Conservation (phyloP, 208 protist genomes). For the Trypanosoma rangeli region DNA sequence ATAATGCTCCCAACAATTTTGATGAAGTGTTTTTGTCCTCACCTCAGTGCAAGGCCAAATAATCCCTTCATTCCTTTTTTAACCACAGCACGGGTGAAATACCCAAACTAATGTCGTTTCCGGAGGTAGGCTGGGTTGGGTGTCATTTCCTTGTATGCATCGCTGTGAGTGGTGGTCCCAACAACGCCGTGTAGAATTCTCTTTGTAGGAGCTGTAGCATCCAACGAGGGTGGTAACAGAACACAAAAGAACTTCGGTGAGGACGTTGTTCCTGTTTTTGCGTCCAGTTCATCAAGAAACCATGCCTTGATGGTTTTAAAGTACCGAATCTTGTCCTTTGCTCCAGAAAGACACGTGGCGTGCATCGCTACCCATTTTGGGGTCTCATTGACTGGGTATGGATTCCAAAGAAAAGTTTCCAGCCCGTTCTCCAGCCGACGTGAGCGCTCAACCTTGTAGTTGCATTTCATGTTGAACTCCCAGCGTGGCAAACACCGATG, state of each 20-base stretch:
- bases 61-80: no score
- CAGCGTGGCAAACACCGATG: constrained; percentile 21
- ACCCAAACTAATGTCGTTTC: constrained; percentile 19
- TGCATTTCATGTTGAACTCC: constrained; percentile 42
- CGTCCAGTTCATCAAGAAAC: constrained; percentile 34
- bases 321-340: constrained; percentile 28
- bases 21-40: no score
- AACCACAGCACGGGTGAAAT: neutral
- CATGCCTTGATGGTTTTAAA: constrained; percentile 35
- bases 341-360: constrained; percentile 36
- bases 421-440: constrained; percentile 1
- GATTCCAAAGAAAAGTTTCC: constrained; percentile 34
- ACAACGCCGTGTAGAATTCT: constrained; percentile 4
- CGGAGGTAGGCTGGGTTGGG: constrained; percentile 16
- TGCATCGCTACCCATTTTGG: constrained; percentile 32
- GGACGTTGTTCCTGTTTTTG: constrained; percentile 16
- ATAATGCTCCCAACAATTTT: no score
- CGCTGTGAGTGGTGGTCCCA: constrained; percentile 24
- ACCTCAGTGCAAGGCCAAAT: no score
- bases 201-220: neutral
- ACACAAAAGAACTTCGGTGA: constrained; percentile 27
- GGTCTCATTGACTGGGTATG: constrained; percentile 8
- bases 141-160: constrained; percentile 17
- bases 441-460: constrained; percentile 31
- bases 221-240: constrained; percentile 1